These are phyloP conservation scores for Lasiodiplodia citricola DNA, from an alignment of 2,329 filamentous ascomycete genomes.

Conservation along the genomic window DNA sequence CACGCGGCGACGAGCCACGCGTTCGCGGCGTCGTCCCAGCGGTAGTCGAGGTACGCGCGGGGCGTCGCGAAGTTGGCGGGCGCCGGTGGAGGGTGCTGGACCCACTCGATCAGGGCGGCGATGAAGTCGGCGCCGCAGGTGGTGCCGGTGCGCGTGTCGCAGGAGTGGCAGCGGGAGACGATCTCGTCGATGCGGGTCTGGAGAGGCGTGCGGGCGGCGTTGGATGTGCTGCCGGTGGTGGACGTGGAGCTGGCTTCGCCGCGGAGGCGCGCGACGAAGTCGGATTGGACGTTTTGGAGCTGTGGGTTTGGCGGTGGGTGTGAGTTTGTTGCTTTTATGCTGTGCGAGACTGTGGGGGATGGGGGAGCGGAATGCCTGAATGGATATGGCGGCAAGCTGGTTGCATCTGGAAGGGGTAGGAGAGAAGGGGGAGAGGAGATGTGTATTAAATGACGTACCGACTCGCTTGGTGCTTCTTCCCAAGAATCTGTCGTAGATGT, in stretches of 20 bases:
- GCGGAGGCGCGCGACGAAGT: slow-evolving; percentile 12
- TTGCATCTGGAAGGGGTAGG: too few relatives aligned
- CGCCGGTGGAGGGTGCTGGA: not conserved
- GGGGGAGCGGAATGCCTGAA: too few relatives aligned
- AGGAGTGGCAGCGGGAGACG: not conserved
- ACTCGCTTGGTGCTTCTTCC: slow-evolving; percentile 9
- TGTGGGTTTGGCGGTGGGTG: not conserved
- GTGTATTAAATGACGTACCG: not conserved
- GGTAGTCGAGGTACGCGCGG: slow-evolving; percentile 15
- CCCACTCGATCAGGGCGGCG: not conserved
- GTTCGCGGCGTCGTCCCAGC: slow-evolving; percentile 10
- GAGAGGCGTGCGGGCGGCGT: not conserved
- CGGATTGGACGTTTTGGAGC: slow-evolving; percentile 15
- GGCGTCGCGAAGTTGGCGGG: not conserved
- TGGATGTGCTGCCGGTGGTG: not conserved
- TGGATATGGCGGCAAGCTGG: too few relatives aligned
- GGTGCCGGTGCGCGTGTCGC: not conserved
- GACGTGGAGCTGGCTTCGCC: not conserved
- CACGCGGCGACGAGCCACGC: not conserved
- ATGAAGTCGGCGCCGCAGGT: not conserved
- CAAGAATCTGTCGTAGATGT: not conserved
- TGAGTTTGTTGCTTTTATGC: too few relatives aligned
- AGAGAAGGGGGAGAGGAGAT: too few relatives aligned
- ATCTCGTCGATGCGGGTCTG: slow-evolving; percentile 9
- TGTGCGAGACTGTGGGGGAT: too few relatives aligned